A percentile compares a stretch with the other conserved stretches of the same genome.
Conservation (phyloP, 163 green algal species). For the Chlorella variabilis region DNA sequence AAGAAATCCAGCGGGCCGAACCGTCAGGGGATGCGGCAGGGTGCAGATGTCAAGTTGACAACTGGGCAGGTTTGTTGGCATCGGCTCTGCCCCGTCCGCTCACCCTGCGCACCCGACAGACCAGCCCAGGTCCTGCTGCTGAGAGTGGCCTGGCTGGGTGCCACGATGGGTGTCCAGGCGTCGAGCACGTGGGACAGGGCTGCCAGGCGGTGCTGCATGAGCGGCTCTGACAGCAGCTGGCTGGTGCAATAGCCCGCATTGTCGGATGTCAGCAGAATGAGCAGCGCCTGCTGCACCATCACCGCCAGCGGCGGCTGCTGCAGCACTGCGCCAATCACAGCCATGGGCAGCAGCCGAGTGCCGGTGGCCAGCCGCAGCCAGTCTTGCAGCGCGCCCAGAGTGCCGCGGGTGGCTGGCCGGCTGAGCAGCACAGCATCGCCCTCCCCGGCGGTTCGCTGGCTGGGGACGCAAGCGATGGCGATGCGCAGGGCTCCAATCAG, state of each 20-base stretch:
- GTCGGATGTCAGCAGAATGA: background rate
- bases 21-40: no score
- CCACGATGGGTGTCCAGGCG: background rate
- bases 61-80: background rate
- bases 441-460: background rate
- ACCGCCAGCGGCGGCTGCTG: conserved; percentile 10
- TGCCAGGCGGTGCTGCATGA: background rate
- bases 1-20: no score
- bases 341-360: background rate
- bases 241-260: background rate
- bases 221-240: background rate
- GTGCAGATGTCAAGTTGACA: no score
- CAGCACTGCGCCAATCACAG: background rate
- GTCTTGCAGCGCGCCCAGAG: background rate
- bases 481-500: background rate
- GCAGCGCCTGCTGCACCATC: background rate
- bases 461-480: background rate
- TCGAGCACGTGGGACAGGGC: background rate
- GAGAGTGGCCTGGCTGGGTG: no score
- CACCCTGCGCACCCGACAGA: no score
- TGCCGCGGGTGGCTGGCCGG: background rate
- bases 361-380: background rate
- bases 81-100: no score
- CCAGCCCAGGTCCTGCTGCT: no score
- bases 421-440: background rate